Evolutionary conservation across 768 basidiomycete genomes (phyloP), one percentile per base, ranked within the genome.

Genomic region (Dioszegia hungarica): DNA sequence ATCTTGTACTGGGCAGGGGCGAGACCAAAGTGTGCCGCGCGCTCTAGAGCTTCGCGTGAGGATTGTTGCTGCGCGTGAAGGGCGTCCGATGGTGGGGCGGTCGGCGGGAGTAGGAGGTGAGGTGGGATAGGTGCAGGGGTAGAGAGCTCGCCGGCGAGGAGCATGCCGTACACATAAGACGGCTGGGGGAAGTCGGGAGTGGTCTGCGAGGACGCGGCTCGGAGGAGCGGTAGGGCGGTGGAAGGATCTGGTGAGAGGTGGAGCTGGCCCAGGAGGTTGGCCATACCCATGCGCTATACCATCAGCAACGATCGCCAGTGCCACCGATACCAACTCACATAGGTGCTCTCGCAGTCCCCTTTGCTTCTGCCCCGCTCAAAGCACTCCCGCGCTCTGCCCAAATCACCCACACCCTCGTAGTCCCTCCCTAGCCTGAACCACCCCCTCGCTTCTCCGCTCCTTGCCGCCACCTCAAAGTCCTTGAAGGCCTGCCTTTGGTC

Each of bases 401-500:
- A 48, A 72, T 98, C 90, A 22, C 85, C 85, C 41, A 78, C 90
- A 41, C 83, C 85, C 77, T 97, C 93, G 69, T 97, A 95, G 59
- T 94, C 93, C 17, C 90, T 79, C 0, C 90, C 94, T 0, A 97
- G 81, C 24, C 86, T 82, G 78, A 92, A 95, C 93, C 94, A 97
- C 0, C 89, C 89, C n/a, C 82, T 78, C 2, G 80, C 78, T 61
- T 84, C 87, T 0, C 93, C 92, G 0, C 81, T 83, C 24, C 88
- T 80, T 0, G 91, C 93, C 2, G 89, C 85, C 1, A 80, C 78
- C 72, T 97, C 93, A 67, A 88, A 95, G 69, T 92, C 90, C 22
- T 89, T 81, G 78, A 98, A 98, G 1, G 94, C 91, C 6, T 80
- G 68, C 4, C 89, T 81, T 1, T 87, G 86, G 67, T 88, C 88